These are phyloP conservation scores for Trichoderma citrinoviride DNA, from an alignment of 2,329 filamentous ascomycete species.

Conservation along the genomic window DNA sequence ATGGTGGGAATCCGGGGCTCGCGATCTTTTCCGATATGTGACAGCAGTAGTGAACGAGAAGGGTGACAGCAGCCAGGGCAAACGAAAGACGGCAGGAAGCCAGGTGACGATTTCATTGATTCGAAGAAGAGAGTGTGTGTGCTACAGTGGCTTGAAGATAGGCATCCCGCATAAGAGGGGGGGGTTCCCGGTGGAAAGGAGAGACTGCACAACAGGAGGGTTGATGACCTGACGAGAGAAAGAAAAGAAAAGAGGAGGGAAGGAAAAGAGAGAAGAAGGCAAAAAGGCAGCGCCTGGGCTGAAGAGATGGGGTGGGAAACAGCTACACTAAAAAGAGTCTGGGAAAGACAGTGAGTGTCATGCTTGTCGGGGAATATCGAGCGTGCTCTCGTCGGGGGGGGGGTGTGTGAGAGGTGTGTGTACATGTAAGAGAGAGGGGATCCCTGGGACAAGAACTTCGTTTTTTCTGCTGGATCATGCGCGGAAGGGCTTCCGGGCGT, in stretches of 20 bases:
- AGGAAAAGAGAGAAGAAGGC: neutral
- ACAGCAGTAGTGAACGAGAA: neutral
- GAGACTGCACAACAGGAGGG: slow-evolving; percentile 2
- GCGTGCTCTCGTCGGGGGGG: neutral
- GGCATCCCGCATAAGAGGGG: neutral
- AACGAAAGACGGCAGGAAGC: slow-evolving; percentile 4
- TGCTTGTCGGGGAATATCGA: slow-evolving; percentile 9
- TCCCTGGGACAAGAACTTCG: too few species aligned
- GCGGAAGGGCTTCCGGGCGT: slow-evolving; percentile 18
- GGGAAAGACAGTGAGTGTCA: neutral
- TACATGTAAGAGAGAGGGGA: too few species aligned
- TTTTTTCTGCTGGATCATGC: slow-evolving; percentile 3
- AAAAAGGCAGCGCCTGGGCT: neutral
- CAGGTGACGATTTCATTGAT: slow-evolving; percentile 14
- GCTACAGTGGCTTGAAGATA: neutral
- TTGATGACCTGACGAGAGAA: slow-evolving; percentile 1
- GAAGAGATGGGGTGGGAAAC: neutral
- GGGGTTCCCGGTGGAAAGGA: neutral
- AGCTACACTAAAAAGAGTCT: slow-evolving; percentile 19
- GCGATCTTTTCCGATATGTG: slow-evolving; percentile 19
- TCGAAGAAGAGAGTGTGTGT: neutral
- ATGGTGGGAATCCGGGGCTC: slow-evolving; percentile 16
- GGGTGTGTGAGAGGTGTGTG: neutral
- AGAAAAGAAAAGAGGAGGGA: neutral
- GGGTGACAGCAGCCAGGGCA: slow-evolving; percentile 2